These are phyloP conservation scores for Ananas comosus DNA, from an alignment of 176 grass and related monocot genomes.

Conservation along the genomic window DNA sequence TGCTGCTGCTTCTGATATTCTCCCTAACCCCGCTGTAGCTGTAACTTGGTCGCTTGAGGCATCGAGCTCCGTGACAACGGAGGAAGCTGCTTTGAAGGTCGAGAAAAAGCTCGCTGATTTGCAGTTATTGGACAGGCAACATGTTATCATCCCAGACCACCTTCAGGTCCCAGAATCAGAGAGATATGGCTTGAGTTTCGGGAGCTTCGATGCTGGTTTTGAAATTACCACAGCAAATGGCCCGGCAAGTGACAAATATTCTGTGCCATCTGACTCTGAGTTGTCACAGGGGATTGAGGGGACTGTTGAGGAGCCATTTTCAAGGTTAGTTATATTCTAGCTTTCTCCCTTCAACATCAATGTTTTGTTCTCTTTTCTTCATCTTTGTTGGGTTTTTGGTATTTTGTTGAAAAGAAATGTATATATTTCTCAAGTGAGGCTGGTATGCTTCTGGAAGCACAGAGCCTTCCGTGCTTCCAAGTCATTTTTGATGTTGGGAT, in stretches of 20 bases:
- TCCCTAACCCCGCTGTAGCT: conserved; percentile 26
- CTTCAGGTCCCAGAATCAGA: conserved; percentile 83
- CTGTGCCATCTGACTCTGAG: conserved; percentile 26
- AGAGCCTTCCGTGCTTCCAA: too few relatives aligned
- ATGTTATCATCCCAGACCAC: conserved; percentile 88
- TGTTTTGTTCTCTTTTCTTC: background rate
- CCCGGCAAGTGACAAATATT: conserved; percentile 30
- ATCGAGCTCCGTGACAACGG: conserved; percentile 26
- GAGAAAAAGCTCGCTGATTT: conserved; percentile 38
- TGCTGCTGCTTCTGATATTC: conserved; percentile 22
- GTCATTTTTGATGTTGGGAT: too few relatives aligned
- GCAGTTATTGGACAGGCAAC: conserved; percentile 45
- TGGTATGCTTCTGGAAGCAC: too few relatives aligned
- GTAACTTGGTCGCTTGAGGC: conserved; percentile 27
- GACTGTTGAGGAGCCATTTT: conserved; percentile 28
- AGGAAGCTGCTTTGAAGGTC: conserved; percentile 19
- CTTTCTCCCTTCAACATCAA: background rate
- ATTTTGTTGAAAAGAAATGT: background rate
- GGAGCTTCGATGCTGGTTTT: conserved; percentile 67
- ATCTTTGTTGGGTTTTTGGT: background rate
- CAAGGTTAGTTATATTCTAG: conserved; percentile 33
- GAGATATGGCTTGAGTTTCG: conserved; percentile 74
- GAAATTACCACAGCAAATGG: conserved; percentile 31
- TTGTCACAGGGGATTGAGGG: conserved; percentile 29
- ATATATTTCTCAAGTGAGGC: too few relatives aligned